Evolutionary conservation across 192 early-diverging fungal species (phyloP), one percentile per base, ranked within the genome.

Genomic region (Backusella liffmaniae): DNA sequence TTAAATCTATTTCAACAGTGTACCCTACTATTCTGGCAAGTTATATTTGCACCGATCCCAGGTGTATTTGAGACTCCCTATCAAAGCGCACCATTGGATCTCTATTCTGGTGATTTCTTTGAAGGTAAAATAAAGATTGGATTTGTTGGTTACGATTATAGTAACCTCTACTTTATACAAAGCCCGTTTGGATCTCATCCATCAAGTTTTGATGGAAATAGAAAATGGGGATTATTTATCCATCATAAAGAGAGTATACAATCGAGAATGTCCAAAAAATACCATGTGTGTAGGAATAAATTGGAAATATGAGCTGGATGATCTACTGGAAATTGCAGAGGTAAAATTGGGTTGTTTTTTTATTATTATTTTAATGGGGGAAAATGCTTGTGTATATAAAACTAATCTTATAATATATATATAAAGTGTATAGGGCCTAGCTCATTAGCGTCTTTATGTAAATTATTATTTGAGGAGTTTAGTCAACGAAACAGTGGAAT

Each of bases 11-110:
- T 21, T 37, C 4, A 66, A 39, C 30, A 84, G 82, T 91, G 90
- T 77, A 82, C 81, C 7, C 79, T 93, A 3, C 73, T 93, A 23
- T 91, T 93, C 73, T 93, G 91, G 91, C 90, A 93, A 56, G 85
- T 91, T 39, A 79, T 93, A 8, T 92, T 93, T 74, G 71, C 85
- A 6, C 82, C 88, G 0, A 73, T 88, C 13, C 89, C 88, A 0
- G 92, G 91, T 34, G 88, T 89, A 1, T 88, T 93, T 76, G 92
- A 93, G 73, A 93, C 91, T 7, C 84, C 86, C 26, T 93, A 88
- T 77, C 92, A 92, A 79, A 86, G 84, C 7, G 86, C 78, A 42
- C 92, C 92, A 12, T 78, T 93, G 69, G 92, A 93, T 82, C 78
- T 93, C 69, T n/a, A 74, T 6, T 86, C 89, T 10, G 89, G 90